phyloP scores from a whole-genome alignment of 2,329 filamentous ascomycete species.

The Penicillium sp. region DNA sequence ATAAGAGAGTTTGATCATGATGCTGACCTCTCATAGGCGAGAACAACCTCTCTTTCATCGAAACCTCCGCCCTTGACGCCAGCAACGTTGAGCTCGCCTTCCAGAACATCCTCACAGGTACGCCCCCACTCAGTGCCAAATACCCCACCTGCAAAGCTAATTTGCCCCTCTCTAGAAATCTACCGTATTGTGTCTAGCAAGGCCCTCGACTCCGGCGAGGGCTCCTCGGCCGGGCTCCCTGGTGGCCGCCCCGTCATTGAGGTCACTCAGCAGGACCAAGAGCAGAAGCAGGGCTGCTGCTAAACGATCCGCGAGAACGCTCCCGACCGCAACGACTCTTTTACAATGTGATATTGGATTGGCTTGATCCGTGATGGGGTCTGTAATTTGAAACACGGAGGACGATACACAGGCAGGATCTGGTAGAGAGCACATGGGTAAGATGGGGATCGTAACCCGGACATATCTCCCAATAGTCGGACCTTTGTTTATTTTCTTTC shows the following conservation, averaged over 20 bases:
- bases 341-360: conserved; percentile 42
- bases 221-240: conserved; percentile 70
- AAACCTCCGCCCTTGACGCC: conserved; percentile 96
- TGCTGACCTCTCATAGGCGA: conserved; percentile 64
- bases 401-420: conserved; percentile 36
- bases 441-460: conserved; percentile 21
- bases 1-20: background rate
- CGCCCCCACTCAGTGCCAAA: conserved; percentile 28
- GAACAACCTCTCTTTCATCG: conserved; percentile 98
- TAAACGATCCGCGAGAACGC: conserved; percentile 28
- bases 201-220: conserved; percentile 86
- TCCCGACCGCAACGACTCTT: conserved; percentile 36
- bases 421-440: conserved; percentile 28
- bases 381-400: conserved; percentile 37
- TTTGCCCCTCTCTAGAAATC: conserved; percentile 67
- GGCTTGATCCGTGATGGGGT: conserved; percentile 38
- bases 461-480: conserved; percentile 25
- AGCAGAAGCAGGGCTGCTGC: conserved; percentile 62
- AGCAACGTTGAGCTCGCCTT: conserved; percentile 99
- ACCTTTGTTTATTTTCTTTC: conserved; percentile 20
- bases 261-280: conserved; percentile 77
- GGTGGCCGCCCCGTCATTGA: conserved; percentile 76
- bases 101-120: conserved; percentile 99
- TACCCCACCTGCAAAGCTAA: conserved; percentile 12
- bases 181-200: conserved; percentile 99